Evolutionary conservation across 345 rosid species (phyloP), one percentile per base, ranked within the genome.

Genomic region (Rhodomyrtus tomentosa): DNA sequence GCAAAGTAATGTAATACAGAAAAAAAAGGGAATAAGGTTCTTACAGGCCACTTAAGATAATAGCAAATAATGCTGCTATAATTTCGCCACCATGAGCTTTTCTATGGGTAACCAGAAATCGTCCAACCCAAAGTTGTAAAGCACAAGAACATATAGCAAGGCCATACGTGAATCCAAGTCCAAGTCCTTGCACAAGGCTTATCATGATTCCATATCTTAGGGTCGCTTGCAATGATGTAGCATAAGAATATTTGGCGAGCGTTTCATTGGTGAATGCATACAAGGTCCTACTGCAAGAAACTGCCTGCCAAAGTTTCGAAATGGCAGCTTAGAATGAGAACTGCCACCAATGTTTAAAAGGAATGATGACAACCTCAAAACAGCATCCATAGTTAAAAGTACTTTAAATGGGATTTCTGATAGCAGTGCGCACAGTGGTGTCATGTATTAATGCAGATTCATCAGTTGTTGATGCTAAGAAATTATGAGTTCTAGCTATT

Each of bases 11-110:
- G 40, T 32, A 18, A 32, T 7, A 68, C 42, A 5, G 24, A 68
- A 68, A 22, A 36, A 68, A 68, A 68, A 21, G 85, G 40, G 90
- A 79, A 87, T 58, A 82, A 81, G 90, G 88, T 85, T 84, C 98
- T 93, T 97, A 97, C 99, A 97, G 98, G 91, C 99, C 99, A 85
- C 99, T 97, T 89, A 97, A 93, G 85, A 97, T 96, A 55, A 96
- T 87, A 87, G 99, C 96, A 91, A 96, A 96, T 53, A 96, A 90
- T 54, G 99, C 98, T 84, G 98, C 91, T 84, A 96, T 84, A 83
- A 96, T 93, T 93, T 95, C 98, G 85, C 98, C 99, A 82, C 98
- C 99, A 88, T 92, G 93, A 89, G 96, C 98, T 86, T 86, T 91
- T 81, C 80, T 32, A 85, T 84, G 85, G 6, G 84, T 87, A 82